phyloP scores from a whole-genome alignment of 164 flowering plant genomes.

The Warburgia ugandensis region DNA sequence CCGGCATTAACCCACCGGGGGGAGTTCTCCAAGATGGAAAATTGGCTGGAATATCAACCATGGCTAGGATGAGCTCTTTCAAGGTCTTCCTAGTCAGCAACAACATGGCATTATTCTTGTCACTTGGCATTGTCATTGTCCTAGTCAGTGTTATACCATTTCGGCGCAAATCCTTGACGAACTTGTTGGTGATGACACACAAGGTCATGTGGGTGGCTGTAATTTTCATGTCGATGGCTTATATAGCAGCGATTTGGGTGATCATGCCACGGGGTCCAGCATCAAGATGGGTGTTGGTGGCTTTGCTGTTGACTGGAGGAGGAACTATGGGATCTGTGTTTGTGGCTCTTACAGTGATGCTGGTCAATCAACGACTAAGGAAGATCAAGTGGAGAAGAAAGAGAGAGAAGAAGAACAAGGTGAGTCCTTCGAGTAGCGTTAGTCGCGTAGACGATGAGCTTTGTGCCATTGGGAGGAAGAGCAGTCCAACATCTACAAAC shows the following conservation, averaged over 20 bases:
- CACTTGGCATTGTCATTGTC: slow-evolving; percentile 9
- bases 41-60: not conserved
- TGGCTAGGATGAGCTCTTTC: slow-evolving; percentile 4
- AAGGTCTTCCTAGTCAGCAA: slow-evolving; percentile 11
- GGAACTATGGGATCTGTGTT: slow-evolving; percentile 5
- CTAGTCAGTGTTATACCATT: slow-evolving; percentile 13
- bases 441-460: slow-evolving; percentile 7
- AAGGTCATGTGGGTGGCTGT: slow-evolving; percentile 13
- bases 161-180: slow-evolving; percentile 1
- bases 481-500: not conserved
- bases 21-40: slow-evolving; percentile 5
- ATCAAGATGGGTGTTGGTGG: slow-evolving; percentile 7
- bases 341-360: slow-evolving; percentile 4
- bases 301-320: not conserved
- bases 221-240: slow-evolving; percentile 11
- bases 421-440: not conserved
- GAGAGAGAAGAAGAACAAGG: not conserved
- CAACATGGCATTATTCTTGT: slow-evolving; percentile 6
- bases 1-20: slow-evolving; percentile 11
- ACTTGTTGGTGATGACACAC: slow-evolving; percentile 2
- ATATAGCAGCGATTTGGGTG: slow-evolving; percentile 10
- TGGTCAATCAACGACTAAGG: slow-evolving; percentile 8
- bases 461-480: not conserved
- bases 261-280: slow-evolving; percentile 4
- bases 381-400: slow-evolving; percentile 6